Evolutionary conservation across 225 moss, liverwort and hornwort species (phyloP), one percentile per base, ranked within the genome.

Genomic region (Climacium dendroides): DNA sequence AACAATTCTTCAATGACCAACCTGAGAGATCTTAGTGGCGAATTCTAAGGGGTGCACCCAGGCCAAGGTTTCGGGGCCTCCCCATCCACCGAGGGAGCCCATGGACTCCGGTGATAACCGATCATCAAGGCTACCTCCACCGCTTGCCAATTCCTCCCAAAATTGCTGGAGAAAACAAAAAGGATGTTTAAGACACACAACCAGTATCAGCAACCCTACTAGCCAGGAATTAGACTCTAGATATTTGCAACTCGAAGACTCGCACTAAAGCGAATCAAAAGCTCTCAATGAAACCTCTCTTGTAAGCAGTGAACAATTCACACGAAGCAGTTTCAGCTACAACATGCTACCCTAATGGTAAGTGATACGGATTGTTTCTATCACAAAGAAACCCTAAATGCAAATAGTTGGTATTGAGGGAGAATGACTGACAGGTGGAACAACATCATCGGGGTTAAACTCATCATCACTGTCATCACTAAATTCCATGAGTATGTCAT

Each of bases 11-110:
- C 79, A 80, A 88, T 85, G 75, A 93, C 90, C 86, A 92, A 99
- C 98, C 97, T 97, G 97, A 52, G 97, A 94, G 70, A 99, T 92
- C 91, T 96, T 97, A 73, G 88, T 93, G 28, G 95, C 96, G 80
- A 99, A 99, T 85, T 99, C 98, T 91, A 99, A 85, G n/a, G 98
- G 97, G 87, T 99, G 98, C 82, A 99, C 96, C 92, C 95, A 91
- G 62, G 90, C 92, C 89, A 99, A 89, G 59, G 98, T 96, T 58
- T 96, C 92, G 45, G 92, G 94, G 37, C 94, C 95, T 85, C 96
- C 95, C 97, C 97, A 98, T 78, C 96, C 97, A 88, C 96, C 96
- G 80, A 98, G 85, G 60, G 97, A 94, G 82, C 97, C 92, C 88
- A 98, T 95, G 70, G 96, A 95, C 81, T 98, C 96, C 37, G 91